These are phyloP conservation scores for Austropuccinia psidii DNA, from an alignment of 1,284 basidiomycete genomes.

Conservation along the genomic window DNA sequence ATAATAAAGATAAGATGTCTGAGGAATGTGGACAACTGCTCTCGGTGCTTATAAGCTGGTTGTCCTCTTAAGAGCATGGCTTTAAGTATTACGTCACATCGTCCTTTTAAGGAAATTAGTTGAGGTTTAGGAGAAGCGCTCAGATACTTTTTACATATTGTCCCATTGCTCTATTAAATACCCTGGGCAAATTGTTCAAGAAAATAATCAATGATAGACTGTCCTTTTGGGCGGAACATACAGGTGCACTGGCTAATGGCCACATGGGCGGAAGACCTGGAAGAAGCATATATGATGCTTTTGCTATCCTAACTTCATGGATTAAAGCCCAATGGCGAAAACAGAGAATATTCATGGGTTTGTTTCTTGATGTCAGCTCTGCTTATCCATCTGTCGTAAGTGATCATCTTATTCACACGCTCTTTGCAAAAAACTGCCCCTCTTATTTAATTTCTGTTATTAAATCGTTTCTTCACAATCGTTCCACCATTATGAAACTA, in stretches of 20 bases:
- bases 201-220: constrained; percentile 2
- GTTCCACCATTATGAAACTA: not conserved
- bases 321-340: not conserved
- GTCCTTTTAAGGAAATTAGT: no score
- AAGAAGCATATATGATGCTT: not conserved
- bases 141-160: not conserved
- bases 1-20: no score
- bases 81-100: no score
- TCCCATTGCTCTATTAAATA: not conserved
- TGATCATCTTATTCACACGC: not conserved
- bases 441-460: not conserved
- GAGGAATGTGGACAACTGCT: no score
- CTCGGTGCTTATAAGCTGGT: no score
- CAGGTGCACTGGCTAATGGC: not conserved
- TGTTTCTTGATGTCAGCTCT: constrained; percentile 5
- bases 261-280: not conserved
- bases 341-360: not conserved
- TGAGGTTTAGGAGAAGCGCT: no score
- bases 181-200: constrained; percentile 10
- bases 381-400: constrained; percentile 8
- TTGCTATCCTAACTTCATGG: not conserved
- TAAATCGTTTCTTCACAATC: not conserved
- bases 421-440: not conserved
- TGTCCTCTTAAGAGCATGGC: no score
- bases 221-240: not conserved